Evolutionary conservation across 2,329 filamentous ascomycete species (phyloP).

Genomic region (Thelonectria blattea): DNA sequence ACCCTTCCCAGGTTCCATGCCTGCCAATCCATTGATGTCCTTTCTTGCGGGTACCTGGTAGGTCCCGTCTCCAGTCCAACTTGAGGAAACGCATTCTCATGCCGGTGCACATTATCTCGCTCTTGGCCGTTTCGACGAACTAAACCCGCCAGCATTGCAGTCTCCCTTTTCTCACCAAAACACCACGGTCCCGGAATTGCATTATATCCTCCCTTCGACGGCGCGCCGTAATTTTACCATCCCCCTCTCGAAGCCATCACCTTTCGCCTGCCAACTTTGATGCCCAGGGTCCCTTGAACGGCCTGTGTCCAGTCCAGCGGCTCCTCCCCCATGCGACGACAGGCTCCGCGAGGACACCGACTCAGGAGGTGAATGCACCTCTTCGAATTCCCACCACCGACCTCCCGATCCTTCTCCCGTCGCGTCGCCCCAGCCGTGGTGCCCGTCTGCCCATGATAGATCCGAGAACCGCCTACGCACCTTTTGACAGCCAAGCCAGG

Average conservation of each 20-base stretch:
- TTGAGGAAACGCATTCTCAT: slow-evolving; percentile 17
- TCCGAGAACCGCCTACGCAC: slow-evolving; percentile 29
- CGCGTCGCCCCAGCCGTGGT: slow-evolving; percentile 36
- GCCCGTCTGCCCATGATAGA: slow-evolving; percentile 40
- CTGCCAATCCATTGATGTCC: too few relatives aligned
- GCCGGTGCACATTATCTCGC: slow-evolving; percentile 35
- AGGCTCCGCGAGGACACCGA: slow-evolving; percentile 39
- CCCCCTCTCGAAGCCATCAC: slow-evolving; percentile 14
- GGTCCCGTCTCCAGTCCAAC: not conserved
- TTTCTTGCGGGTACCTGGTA: not conserved
- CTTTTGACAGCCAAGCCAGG: slow-evolving; percentile 35
- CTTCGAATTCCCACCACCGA: slow-evolving; percentile 34
- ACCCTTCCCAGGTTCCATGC: slow-evolving; percentile 18
- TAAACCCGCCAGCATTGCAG: slow-evolving; percentile 24
- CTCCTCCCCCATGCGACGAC: slow-evolving; percentile 44
- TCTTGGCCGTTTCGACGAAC: slow-evolving; percentile 33
- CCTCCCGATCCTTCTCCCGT: slow-evolving; percentile 26
- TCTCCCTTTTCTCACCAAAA: slow-evolving; percentile 29
- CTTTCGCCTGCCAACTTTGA: slow-evolving; percentile 20
- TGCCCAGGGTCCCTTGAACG: slow-evolving; percentile 34
- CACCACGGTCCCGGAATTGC: slow-evolving; percentile 8
- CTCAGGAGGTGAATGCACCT: slow-evolving; percentile 43
- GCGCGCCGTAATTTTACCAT: slow-evolving; percentile 11
- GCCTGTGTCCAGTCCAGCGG: slow-evolving; percentile 33
- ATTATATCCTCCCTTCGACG: slow-evolving; percentile 12